phyloP scores from a whole-genome alignment of 1,139 yeast genomes.

The Lodderomyces orthopsilosis region DNA sequence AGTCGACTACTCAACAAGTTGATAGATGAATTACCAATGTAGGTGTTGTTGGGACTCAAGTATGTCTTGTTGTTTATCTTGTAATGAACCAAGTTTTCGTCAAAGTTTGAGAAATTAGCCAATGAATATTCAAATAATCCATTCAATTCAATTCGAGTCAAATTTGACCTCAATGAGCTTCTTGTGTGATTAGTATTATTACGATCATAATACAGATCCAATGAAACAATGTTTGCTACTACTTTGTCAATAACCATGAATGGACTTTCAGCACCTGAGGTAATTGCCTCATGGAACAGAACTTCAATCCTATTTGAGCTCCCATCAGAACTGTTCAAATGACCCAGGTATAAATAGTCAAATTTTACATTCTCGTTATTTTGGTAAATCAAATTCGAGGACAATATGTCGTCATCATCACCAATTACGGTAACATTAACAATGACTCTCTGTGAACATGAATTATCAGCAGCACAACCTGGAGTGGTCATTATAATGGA shows the following conservation, averaged over 20 bases:
- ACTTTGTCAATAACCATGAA: constrained; percentile 75
- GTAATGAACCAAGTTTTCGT: constrained; percentile 26
- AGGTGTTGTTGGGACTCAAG: constrained; percentile 31
- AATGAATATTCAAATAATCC: constrained; percentile 83
- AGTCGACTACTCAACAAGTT: constrained; percentile 59
- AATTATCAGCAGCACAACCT: constrained; percentile 69
- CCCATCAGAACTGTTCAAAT: constrained; percentile 48
- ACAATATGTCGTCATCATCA: constrained; percentile 43
- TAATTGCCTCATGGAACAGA: constrained; percentile 34
- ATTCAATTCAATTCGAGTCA: constrained; percentile 44
- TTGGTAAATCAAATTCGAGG: constrained; percentile 57
- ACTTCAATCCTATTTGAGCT: constrained; percentile 52
- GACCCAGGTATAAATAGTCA: constrained; percentile 74
- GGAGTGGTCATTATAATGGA: constrained; percentile 76
- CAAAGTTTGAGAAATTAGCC: constrained; percentile 58
- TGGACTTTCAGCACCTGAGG: constrained; percentile 22
- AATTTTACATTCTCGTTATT: constrained; percentile 78
- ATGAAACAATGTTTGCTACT: constrained; percentile 50
- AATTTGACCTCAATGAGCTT: constrained; percentile 17
- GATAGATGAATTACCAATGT: constrained; percentile 67
- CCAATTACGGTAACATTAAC: constrained; percentile 71
- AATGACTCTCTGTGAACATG: constrained; percentile 71
- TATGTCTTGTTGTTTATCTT: constrained; percentile 27
- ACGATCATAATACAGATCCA: constrained; percentile 40
- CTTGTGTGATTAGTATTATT: constrained; percentile 33